Conservation (phyloP, 1,139 yeast species). For the Blastobotrys apis region DNA sequence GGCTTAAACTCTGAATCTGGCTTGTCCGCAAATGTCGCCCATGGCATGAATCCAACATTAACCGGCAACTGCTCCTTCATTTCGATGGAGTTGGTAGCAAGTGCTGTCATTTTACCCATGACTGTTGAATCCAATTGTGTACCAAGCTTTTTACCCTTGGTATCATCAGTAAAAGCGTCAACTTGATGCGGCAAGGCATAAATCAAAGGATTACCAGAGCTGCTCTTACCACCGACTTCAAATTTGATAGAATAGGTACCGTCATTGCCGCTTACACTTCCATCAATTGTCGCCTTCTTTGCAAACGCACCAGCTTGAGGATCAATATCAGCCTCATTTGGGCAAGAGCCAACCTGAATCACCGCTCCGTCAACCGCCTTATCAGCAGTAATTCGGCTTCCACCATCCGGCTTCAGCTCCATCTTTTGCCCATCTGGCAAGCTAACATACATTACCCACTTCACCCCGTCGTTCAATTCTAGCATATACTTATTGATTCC, state of each 20-base stretch:
- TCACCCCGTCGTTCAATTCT: slow-evolving; percentile 43
- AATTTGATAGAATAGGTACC: slow-evolving; percentile 54
- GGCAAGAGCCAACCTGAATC: slow-evolving; percentile 56
- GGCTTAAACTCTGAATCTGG: slow-evolving; percentile 30
- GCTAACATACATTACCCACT: slow-evolving; percentile 59
- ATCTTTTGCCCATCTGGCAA: slow-evolving; percentile 36
- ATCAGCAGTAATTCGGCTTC: slow-evolving; percentile 37
- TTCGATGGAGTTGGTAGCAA: slow-evolving; percentile 47
- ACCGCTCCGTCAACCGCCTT: slow-evolving; percentile 46
- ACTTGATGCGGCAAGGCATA: slow-evolving; percentile 76
- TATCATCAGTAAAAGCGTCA: slow-evolving; percentile 40
- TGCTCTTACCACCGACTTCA: slow-evolving; percentile 50
- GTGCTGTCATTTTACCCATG: slow-evolving; percentile 62
- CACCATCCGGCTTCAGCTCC: slow-evolving; percentile 44
- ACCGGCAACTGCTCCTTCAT: slow-evolving; percentile 58
- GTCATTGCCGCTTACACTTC: slow-evolving; percentile 36
- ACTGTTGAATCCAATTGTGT: slow-evolving; percentile 55
- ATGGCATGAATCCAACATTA: slow-evolving; percentile 41
- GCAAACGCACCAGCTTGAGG: slow-evolving; percentile 59
- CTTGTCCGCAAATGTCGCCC: slow-evolving; percentile 41
- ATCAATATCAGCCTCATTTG: slow-evolving; percentile 44
- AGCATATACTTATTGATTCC: slow-evolving; percentile 42
- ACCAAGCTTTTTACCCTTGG: slow-evolving; percentile 34
- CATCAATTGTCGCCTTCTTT: slow-evolving; percentile 40
- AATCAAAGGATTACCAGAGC: slow-evolving; percentile 49